Base-by-base conservation (phyloP, 192 early-diverging fungal genomes). In the Mortierella claussenii region DNA sequence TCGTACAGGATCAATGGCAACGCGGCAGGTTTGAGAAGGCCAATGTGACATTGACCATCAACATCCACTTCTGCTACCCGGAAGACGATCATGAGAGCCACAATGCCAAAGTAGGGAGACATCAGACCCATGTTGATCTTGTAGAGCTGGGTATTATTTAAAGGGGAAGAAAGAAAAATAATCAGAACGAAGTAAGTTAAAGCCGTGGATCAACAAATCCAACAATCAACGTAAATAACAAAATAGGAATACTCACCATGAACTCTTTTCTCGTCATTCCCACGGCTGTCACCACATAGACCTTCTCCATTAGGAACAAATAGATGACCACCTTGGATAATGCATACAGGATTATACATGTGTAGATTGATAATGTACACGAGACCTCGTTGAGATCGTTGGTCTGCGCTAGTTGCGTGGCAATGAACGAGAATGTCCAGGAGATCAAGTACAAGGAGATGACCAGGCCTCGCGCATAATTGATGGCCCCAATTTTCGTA, bases 281-380 rank as follows among this genome's bases (percentile, higher is more conserved):
- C 20, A 56, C 36, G 23, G 59, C 69, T 5, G 60, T 73, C 53
- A 73, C 69, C 7, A 73, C 61, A 24, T 73, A 64, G 36, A 73
- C 60, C 55, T 58, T 62, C 67, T 84, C 82, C 32, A 80, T 81
- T 49, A 84, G 55, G 60, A 81, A 84, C 10, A 84, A 50, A 44
- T 81, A 84, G n/a, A 84, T 64, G 0, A 81, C 31, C 15, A 84
- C 48, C 37, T 84, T 84, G 63, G 71, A 61, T 7, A 54, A 18
- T 1, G 80, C 75, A 54, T 84, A 78, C 8, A 84, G 50, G 36
- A 75, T 33, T 18, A 80, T 64, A 45, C 76, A 75, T 21, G 65
- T 52, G 26, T 64, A 78, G 18, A 78, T 61, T 1, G 67, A 69
- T 42, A 69, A 44, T 4, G 7, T 45, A 28, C 67, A 69, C 6